Base-by-base conservation (phyloP, 2,329 filamentous ascomycete genomes). In the Claviceps africana region DNA sequence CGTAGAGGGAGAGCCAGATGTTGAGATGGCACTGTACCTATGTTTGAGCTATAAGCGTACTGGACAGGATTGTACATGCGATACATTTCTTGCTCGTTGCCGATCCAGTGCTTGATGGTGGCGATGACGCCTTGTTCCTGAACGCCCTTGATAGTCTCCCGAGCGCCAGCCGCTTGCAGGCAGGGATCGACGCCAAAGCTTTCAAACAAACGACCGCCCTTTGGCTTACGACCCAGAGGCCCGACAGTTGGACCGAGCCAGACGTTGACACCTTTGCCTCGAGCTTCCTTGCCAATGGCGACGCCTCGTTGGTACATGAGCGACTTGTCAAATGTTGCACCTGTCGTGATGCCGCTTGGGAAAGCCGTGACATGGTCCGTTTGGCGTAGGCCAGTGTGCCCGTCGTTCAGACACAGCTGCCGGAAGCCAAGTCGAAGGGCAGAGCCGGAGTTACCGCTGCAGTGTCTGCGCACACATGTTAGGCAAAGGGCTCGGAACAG, bases 321-420 rank as follows among this genome's bases (percentile, higher is more conserved):
- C 17, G 77, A 71, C 68, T 88, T 89, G 66, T 85, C 83, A 63
- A 81, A 89, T 0, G 86, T 88, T 2, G 85, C 84, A 19, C 83
- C 86, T 1, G 77, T 78, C 0, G 83, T 88, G 58, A 91, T 86
- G n/a, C 86, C 86, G 9, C 85, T 77, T 0, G 87, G 86, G 59
- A 91, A 93, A 0, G 81, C 85, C 0, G 85, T 89, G 50, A 83
- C 80, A 55, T 86, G 81, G 57, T 89, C 85, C 1, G 84, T 80
- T n/a, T 79, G 78, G 30, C 85, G 78, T 15, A 93, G 72, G 2
- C 87, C 86, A 35, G 85, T 71, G 1, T 85, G 83, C 0, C 79
- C 81, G 63, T 90, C 86, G 56, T 87, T 82, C 3, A 87, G 70
- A 60, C 83, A 87, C 6, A 89, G 72, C 57, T 82, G 79, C 1